Evolutionary conservation across 352 stramenopile genomes (phyloP), one percentile per base, ranked within the genome.

Genomic region (Phytophthora multivora): DNA sequence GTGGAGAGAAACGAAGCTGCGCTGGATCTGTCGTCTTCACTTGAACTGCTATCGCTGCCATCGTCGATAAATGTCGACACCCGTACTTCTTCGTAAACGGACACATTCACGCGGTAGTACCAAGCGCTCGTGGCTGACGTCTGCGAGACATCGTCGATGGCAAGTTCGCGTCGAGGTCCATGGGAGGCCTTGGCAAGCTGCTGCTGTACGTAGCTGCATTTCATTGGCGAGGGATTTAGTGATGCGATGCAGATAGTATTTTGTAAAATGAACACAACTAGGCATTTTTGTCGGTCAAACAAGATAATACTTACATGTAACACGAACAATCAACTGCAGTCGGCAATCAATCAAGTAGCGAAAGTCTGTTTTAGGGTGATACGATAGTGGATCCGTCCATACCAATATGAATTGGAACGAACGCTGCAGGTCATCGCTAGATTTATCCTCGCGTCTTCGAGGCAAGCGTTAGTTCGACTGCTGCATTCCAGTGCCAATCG

Each of bases 41-140:
- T 66, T 13, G 26, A 63, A 33, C 16, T 46, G 54, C 21, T 59
- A 33, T 59, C 62, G 18, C 26, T 57, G 31, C 13, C 41, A 19
- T 52, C 40, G 12, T 51, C 62, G 40, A 69, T 54, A 25, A 59
- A 63, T 10, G 60, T 69, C 28, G 56, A 42, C 15, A 48, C 6
- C n/a, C 42, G 45, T 13, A 54, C 39, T 42, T 59, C 33, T 3
- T 53, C n/a, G 25, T 67, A 66, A 23, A 70, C 55, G 23, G 71
- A 55, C 23, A 89, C 80, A 61, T 89, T 78, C 13, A 89, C 76
- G 18, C 77, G 80, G 56, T 88, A 90, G 59, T 80, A 90, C 71
- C 74, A 90, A 6, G 86, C 67, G 42, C 78, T 76, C 3, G 69
- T 73, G 38, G 19, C 28, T 28, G 69, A 57, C 4, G 63, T 63